Evolutionary conservation across 2,329 filamentous ascomycete species (phyloP).

Genomic region (Talaromyces sp.): DNA sequence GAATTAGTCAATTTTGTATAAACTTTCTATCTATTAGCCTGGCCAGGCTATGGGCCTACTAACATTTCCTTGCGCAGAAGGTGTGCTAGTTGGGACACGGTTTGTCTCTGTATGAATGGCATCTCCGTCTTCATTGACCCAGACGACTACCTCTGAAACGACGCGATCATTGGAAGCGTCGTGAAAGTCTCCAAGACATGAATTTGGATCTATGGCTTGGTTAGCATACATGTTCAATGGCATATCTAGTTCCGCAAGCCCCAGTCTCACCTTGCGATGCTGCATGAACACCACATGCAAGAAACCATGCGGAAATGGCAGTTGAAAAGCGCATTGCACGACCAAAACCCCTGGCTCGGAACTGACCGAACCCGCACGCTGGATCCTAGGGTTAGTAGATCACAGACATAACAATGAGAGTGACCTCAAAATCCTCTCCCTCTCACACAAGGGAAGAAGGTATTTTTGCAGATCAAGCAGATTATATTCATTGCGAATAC

Average conservation of each 20-base stretch:
- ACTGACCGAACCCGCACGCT: constrained; percentile 2
- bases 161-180: constrained; percentile 41
- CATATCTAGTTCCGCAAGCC: not conserved
- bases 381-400: constrained; percentile 14
- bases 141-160: constrained; percentile 58
- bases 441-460: constrained; percentile 1
- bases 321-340: constrained; percentile 17
- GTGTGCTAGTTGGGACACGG: constrained; percentile 9
- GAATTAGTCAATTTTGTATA: constrained; percentile 1
- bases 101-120: constrained; percentile 48
- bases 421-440: constrained; percentile 10
- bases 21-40: not conserved
- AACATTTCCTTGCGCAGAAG: constrained; percentile 16
- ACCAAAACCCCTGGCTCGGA: not conserved
- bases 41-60: constrained; percentile 7
- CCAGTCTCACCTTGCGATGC: constrained; percentile 29
- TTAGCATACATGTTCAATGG: constrained; percentile 21
- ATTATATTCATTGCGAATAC: constrained; percentile 19
- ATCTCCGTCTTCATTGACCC: constrained; percentile 62
- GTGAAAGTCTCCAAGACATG: constrained; percentile 35
- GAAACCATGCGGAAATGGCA: constrained; percentile 14
- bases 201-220: not conserved
- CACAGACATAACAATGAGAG: constrained; percentile 11
- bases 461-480: constrained; percentile 22
- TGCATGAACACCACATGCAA: constrained; percentile 21